These are phyloP conservation scores for Brassica carinata DNA, from an alignment of 345 rosid genomes.

Conservation along the genomic window DNA sequence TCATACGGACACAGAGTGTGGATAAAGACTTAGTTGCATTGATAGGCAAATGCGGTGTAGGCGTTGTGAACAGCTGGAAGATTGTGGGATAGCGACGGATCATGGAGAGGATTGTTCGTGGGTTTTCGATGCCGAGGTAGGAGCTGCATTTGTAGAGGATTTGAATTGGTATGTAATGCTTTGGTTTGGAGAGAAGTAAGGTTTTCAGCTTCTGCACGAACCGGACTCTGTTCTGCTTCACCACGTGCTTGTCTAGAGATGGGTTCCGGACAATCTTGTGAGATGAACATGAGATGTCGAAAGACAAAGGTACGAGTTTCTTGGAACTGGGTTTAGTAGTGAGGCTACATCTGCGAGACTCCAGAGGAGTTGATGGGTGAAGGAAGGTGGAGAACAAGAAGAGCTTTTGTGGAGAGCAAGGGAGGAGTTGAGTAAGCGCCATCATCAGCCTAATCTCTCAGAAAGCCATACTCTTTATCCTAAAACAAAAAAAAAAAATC, in stretches of 20 bases:
- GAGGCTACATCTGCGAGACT: conserved; percentile 6
- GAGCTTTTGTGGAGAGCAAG: conserved; percentile 41
- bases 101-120: conserved; percentile 62
- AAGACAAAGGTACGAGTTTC: conserved; percentile 29
- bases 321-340: conserved; percentile 22
- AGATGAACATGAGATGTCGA: conserved; percentile 50
- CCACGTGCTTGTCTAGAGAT: conserved; percentile 72
- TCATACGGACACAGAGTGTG: conserved; percentile 79
- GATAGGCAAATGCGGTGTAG: conserved; percentile 65
- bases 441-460: conserved; percentile 24
- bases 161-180: conserved; percentile 68
- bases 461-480: neutral
- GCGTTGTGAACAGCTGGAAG: conserved; percentile 71
- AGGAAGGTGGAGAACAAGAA: conserved; percentile 44
- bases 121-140: conserved; percentile 62
- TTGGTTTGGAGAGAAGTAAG: conserved; percentile 79
- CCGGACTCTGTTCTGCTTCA: conserved; percentile 64
- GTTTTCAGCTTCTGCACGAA: conserved; percentile 83
- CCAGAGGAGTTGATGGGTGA: conserved; percentile 22
- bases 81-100: conserved; percentile 80
- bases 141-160: conserved; percentile 74
- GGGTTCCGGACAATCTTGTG: conserved; percentile 67
- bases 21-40: conserved; percentile 67
- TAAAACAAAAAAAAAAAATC: neutral
- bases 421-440: conserved; percentile 31